phyloP scores from a whole-genome alignment of 345 rosid species.

The Ceriops zippeliana region DNA sequence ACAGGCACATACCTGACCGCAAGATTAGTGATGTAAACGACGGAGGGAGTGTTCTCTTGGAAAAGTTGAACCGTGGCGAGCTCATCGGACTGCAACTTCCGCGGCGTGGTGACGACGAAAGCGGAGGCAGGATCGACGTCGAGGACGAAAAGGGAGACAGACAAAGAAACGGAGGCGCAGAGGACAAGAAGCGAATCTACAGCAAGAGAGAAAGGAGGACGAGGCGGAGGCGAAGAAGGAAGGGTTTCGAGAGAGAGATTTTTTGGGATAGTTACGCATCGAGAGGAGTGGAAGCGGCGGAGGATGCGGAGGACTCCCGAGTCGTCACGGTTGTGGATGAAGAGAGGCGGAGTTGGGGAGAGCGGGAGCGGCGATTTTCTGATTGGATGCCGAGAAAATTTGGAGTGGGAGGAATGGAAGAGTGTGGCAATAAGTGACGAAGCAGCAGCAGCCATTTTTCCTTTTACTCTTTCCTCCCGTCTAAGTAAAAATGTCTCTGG shows the following conservation, averaged over 20 bases:
- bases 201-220: constrained; percentile 14
- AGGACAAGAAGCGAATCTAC: constrained; percentile 48
- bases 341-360: constrained; percentile 1
- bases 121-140: constrained; percentile 63
- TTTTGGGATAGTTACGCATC: not conserved
- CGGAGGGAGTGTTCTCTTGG: constrained; percentile 95
- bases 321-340: constrained; percentile 4
- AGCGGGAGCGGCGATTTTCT: constrained; percentile 14
- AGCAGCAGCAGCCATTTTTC: constrained; percentile 44
- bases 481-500: too few relatives aligned
- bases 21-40: constrained; percentile 92
- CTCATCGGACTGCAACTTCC: constrained; percentile 82
- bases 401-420: constrained; percentile 27
- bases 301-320: constrained; percentile 10
- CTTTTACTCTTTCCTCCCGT: too few relatives aligned
- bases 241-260: not conserved
- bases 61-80: constrained; percentile 91
- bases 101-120: constrained; percentile 60
- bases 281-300: constrained; percentile 16
- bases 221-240: not conserved
- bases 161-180: constrained; percentile 67
- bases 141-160: constrained; percentile 49
- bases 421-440: constrained; percentile 37
- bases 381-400: constrained; percentile 39
- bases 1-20: constrained; percentile 54